Base-by-base conservation (phyloP, 139 green algal genomes). In the Micromonas commoda region DNA sequence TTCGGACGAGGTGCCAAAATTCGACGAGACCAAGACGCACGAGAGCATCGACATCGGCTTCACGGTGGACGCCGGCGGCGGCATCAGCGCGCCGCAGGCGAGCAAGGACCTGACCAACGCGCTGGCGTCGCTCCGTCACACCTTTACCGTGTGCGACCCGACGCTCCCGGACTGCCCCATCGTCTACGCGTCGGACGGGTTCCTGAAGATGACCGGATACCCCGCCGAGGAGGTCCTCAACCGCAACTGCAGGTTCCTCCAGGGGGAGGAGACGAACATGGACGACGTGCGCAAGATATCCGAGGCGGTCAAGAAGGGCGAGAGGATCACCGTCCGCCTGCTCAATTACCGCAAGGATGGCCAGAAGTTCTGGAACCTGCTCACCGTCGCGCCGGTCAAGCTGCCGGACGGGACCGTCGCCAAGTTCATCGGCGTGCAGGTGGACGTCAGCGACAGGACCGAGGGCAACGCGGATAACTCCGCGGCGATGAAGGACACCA, bases 131-230 rank as follows among this genome's bases (percentile, higher is more conserved):
- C 32, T 73, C 16, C 32, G 20, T 3, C 93, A 98, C 71, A 96
- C 91, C 0, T 98, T 98, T 57, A 93, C 97, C 29, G 90, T 99
- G 24, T 90, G 89, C 1, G 95, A 98, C 87, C 89, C 93, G 1
- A 97, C 90, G 0, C 83, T 94, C 20, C 94, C 94, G 6, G 95
- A 99, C 73, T 94, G 89, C 77, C 95, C 95, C 0, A 89, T 99
- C 68, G 89, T 97, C 23, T 99, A 93, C 80, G 94, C 94, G 67
- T 94, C 87, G 82, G 92, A 98, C 74, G 88, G 86, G 53, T 99
- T 99, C 74, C 92, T 97, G 32, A 54, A 89, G 23, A 96, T 99
- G 92, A 99, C 95, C 31, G 95, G 95, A 0, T 99, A 99, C 80
- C 84, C 86, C 6, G 82, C 88, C 13, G 92, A 96, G 65, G 95